These are phyloP conservation scores for Schizophyllum amplum DNA, from an alignment of 1,284 basidiomycete genomes.

Conservation along the genomic window DNA sequence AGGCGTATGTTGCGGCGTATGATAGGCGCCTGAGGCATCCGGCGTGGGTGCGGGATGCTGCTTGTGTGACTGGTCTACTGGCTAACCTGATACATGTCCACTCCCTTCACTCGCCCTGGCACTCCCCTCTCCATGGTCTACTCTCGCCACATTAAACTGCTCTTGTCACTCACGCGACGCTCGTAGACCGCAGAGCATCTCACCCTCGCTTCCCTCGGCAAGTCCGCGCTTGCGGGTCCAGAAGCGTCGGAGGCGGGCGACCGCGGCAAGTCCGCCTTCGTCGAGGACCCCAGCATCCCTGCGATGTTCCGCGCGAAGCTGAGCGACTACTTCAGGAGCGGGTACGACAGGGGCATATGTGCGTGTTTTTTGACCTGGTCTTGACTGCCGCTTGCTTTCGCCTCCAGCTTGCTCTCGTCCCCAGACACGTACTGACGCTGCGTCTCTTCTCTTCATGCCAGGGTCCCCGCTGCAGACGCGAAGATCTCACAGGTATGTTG, in stretches of 20 bases:
- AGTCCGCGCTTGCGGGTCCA: constrained; percentile 31
- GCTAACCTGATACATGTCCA: background rate
- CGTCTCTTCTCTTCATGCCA: constrained; percentile 22
- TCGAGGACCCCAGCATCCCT: constrained; percentile 80
- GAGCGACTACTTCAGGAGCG: constrained; percentile 87
- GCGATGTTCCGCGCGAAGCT: constrained; percentile 77
- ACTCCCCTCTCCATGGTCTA: background rate
- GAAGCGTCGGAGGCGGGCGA: constrained; percentile 43
- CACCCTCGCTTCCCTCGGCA: constrained; percentile 66
- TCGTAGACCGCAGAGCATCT: constrained; percentile 86
- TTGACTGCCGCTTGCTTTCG: background rate
- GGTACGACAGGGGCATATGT: constrained; percentile 99
- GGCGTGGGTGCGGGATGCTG: constrained; percentile 65
- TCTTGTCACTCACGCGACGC: background rate
- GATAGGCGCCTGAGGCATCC: constrained; percentile 89
- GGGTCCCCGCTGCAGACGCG: constrained; percentile 97
- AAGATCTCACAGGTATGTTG: constrained; percentile 66
- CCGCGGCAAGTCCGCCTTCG: constrained; percentile 75
- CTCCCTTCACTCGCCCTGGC: background rate
- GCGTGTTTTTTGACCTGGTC: constrained; percentile 19
- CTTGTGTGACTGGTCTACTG: background rate
- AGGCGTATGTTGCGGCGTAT: constrained; percentile 85
- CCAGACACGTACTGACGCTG: no score
- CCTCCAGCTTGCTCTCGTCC: background rate
- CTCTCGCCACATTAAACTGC: background rate